These are phyloP conservation scores for Ulvella scutata DNA, from an alignment of 139 green algal species.

Conservation along the genomic window DNA sequence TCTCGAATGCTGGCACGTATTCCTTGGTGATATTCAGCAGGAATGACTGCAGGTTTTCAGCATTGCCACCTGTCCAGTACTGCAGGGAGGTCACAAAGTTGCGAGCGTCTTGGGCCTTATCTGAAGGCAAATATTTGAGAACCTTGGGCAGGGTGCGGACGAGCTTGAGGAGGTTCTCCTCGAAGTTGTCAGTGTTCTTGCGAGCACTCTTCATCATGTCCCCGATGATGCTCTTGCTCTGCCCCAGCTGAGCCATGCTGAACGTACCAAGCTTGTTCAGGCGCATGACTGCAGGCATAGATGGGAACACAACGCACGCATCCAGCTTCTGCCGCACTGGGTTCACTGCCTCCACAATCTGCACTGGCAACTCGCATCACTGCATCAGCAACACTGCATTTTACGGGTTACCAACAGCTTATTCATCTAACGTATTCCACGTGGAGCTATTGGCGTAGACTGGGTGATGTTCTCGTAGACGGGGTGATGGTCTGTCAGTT, in stretches of 20 bases:
- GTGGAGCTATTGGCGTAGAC: background rate
- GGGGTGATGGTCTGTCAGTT: background rate
- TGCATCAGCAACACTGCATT: background rate
- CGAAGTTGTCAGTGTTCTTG: slow-evolving; percentile 92
- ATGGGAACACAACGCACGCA: slow-evolving; percentile 96
- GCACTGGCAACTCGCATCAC: background rate
- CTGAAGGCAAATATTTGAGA: slow-evolving; percentile 86
- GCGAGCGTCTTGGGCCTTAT: slow-evolving; percentile 80
- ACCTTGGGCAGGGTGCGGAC: slow-evolving; percentile 75
- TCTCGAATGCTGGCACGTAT: slow-evolving; percentile 82
- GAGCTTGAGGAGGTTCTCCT: slow-evolving; percentile 97
- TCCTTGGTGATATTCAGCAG: slow-evolving; percentile 63
- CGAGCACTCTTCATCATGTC: slow-evolving; percentile 83
- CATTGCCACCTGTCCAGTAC: slow-evolving; percentile 97
- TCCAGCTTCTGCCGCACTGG: slow-evolving; percentile 71
- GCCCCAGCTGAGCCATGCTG: slow-evolving; percentile 89
- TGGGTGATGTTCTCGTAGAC: no score
- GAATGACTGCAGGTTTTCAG: slow-evolving; percentile 97
- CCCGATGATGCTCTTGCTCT: slow-evolving; percentile 84
- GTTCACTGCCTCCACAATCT: slow-evolving; percentile 73
- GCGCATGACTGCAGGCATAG: slow-evolving; percentile 96
- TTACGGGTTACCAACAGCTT: background rate
- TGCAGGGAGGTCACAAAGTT: slow-evolving; percentile 89
- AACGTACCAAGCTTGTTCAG: slow-evolving; percentile 99
- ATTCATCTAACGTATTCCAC: background rate